These are phyloP conservation scores for Limonium bicolor DNA, from an alignment of 148 eudicot species.

Conservation along the genomic window DNA sequence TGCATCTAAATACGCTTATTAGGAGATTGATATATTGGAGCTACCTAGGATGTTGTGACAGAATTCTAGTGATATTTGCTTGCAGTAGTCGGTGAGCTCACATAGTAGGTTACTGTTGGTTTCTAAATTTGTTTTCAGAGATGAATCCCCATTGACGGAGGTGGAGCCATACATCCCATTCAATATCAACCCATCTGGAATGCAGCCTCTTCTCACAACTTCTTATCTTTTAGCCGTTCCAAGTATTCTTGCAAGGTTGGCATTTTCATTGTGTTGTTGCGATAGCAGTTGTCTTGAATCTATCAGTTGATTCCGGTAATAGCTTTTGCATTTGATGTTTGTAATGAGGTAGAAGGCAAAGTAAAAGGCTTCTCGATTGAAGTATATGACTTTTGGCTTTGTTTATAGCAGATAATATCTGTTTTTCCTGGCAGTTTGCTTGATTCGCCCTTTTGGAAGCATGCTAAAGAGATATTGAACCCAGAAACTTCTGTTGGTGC, in stretches of 20 bases:
- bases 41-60: too few species aligned
- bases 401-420: too few species aligned
- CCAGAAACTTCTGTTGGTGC: slow-evolving; percentile 78
- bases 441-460: slow-evolving; percentile 64
- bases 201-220: slow-evolving; percentile 94
- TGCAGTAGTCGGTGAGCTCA: too few species aligned
- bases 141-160: slow-evolving; percentile 65
- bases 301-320: too few species aligned
- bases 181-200: slow-evolving; percentile 95
- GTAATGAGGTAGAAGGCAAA: neutral
- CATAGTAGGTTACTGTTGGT: slow-evolving; percentile 1
- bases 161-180: slow-evolving; percentile 97
- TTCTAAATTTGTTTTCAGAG: slow-evolving; percentile 29
- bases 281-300: too few species aligned
- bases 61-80: too few species aligned
- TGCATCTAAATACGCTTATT: too few species aligned
- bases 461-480: slow-evolving; percentile 62
- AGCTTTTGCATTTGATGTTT: too few species aligned
- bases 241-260: slow-evolving; percentile 73
- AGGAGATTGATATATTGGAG: too few species aligned
- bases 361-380: neutral
- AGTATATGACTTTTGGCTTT: too few species aligned
- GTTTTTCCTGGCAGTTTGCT: slow-evolving; percentile 48
- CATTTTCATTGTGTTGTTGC: neutral
- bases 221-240: slow-evolving; percentile 87